Base-by-base conservation (phyloP, 148 eudicot genomes). In the Spergularia bocconei region DNA sequence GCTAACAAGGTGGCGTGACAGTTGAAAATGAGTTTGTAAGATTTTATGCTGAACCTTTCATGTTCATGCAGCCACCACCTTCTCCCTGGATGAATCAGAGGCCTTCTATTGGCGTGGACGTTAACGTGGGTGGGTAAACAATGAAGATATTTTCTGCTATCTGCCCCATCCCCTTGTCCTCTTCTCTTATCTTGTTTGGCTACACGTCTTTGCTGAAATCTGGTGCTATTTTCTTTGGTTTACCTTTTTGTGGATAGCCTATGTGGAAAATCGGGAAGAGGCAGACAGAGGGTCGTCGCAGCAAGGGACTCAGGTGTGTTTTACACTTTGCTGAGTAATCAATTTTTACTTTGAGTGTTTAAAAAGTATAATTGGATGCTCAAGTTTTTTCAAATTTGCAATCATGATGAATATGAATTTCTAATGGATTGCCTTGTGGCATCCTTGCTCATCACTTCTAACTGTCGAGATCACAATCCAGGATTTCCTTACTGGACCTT, bases 71-170 rank as follows among this genome's bases (percentile, higher is more conserved):
- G 97, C 96, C 79, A 78, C 89, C 93, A 38, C 93, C 97, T 39
- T 85, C 93, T 25, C 82, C 91, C 57, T 94, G 93, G 96, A 82
- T 90, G 84, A 94, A 82, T 80, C 96, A 89, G 80, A 90, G 96
- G 88, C 86, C 90, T 62, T 69, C 88, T 50, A 80, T 84, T 51
- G 79, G 82, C 48, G 89, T 86, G 47, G 97, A 90, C 75, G 97
- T 94, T 75, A 91, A 94, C 81, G 93, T 90, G 73, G 98, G 97
- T 91, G 83, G 84, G 98, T 84, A 75, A 67, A 71, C 62, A 13
- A 17, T 44, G 3, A 69, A 54, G 36, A 44, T 50, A 39, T 70
- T 13, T 54, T 62, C 12, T 73, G 69, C 57, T 21, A 74, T 48
- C 25, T 83, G 54, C 25, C 20, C n/a, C 53, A 13, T 60, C 15